Percentiles rank a stretch among this genome's conserved stretches.
Evolutionary conservation across 768 basidiomycete genomes (phyloP).

Genomic region (Rhodotorula kratochvilovae): DNA sequence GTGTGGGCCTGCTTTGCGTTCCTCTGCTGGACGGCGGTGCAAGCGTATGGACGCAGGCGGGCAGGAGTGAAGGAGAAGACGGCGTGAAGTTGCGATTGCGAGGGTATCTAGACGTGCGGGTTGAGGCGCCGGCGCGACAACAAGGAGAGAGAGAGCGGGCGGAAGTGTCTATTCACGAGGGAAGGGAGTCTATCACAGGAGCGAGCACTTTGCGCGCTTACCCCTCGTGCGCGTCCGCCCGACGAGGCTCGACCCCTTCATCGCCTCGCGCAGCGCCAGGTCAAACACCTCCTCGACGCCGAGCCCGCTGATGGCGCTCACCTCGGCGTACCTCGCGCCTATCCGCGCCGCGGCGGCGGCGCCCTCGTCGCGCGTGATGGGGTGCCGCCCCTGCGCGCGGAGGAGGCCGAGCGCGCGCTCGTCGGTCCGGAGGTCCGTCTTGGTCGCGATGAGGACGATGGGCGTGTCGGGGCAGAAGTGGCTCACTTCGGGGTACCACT

Average conservation of each 20-base stretch:
- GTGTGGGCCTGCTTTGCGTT: constrained; percentile 21
- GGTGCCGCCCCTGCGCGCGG: constrained; percentile 67
- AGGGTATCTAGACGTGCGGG: too few species aligned
- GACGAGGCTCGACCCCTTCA: constrained; percentile 65
- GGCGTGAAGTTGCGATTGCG: background rate
- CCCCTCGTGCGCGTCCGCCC: constrained; percentile 43
- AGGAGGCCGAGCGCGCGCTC: constrained; percentile 81
- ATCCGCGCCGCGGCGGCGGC: constrained; percentile 82
- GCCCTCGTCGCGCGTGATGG: constrained; percentile 79
- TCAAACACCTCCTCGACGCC: constrained; percentile 91
- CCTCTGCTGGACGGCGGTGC: constrained; percentile 5
- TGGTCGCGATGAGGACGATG: constrained; percentile 85
- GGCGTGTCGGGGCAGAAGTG: constrained; percentile 89
- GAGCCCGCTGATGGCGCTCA: constrained; percentile 82
- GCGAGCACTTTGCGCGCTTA: constrained; percentile 23
- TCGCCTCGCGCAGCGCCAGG: constrained; percentile 74
- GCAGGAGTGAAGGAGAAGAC: background rate
- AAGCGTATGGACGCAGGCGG: background rate
- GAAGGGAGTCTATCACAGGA: constrained; percentile 14
- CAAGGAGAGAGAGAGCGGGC: background rate
- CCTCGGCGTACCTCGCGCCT: constrained; percentile 79
- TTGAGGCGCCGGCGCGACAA: background rate
- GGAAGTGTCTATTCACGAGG: constrained; percentile 17
- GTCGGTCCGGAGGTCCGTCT: constrained; percentile 83
- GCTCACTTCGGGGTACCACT: constrained; percentile 90